Conservation (phyloP, 2,329 filamentous ascomycete species). For the Talaromyces pinophilus region DNA sequence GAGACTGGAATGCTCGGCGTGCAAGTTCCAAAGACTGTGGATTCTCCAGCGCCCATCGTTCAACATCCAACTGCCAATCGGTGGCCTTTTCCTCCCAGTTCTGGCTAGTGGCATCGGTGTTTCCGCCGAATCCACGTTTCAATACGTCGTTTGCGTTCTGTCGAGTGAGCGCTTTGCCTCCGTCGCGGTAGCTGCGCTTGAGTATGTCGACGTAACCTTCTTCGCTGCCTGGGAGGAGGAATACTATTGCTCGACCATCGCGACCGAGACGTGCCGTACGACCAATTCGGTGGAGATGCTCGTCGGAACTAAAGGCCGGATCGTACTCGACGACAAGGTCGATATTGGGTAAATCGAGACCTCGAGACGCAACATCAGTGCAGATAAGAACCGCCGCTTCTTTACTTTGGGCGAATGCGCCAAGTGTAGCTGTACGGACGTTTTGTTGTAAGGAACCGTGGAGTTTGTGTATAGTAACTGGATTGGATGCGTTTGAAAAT, state of each 20-base stretch:
- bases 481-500: slow-evolving; percentile 74
- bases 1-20: slow-evolving; percentile 82
- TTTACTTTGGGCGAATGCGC: slow-evolving; percentile 71
- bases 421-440: slow-evolving; percentile 81
- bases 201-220: slow-evolving; percentile 85
- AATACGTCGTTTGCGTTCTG: slow-evolving; percentile 67
- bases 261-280: slow-evolving; percentile 91
- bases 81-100: slow-evolving; percentile 68
- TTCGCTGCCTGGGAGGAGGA: slow-evolving; percentile 86
- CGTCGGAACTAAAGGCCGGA: slow-evolving; percentile 86
- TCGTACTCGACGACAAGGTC: slow-evolving; percentile 96
- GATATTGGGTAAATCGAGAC: slow-evolving; percentile 91
- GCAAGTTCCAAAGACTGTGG: slow-evolving; percentile 75
- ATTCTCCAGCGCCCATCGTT: slow-evolving; percentile 66
- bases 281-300: slow-evolving; percentile 92
- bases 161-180: slow-evolving; percentile 63
- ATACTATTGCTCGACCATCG: slow-evolving; percentile 81
- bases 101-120: slow-evolving; percentile 42
- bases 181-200: slow-evolving; percentile 67
- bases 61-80: slow-evolving; percentile 65
- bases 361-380: slow-evolving; percentile 93
- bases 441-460: slow-evolving; percentile 90
- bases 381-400: slow-evolving; percentile 83
- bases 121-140: slow-evolving; percentile 62
- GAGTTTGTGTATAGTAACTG: slow-evolving; percentile 78